These are phyloP conservation scores for Posidonia australis DNA, from an alignment of 106 monocot species.

Conservation along the genomic window DNA sequence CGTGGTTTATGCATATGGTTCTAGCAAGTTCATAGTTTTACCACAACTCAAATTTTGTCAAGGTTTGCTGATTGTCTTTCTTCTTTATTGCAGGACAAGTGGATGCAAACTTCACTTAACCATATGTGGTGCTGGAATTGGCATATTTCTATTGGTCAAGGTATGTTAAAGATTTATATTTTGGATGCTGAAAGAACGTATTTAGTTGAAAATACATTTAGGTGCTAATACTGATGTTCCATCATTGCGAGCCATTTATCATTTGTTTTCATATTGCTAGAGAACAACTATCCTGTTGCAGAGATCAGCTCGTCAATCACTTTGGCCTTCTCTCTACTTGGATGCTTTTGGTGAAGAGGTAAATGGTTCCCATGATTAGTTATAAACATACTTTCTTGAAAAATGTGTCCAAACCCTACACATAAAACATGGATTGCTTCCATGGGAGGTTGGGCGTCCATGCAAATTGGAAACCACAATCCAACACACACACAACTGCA, in stretches of 20 bases:
- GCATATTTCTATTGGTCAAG: slow-evolving; percentile 76
- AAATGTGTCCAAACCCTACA: no score
- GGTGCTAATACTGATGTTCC: not conserved
- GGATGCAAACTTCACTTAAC: slow-evolving; percentile 63
- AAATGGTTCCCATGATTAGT: slow-evolving; percentile 1
- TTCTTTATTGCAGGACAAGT: slow-evolving; percentile 34
- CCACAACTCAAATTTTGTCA: not conserved
- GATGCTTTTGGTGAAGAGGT: slow-evolving; percentile 99
- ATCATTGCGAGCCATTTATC: not conserved
- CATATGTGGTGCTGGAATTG: slow-evolving; percentile 80
- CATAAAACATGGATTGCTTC: no score
- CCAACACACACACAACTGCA: no score
- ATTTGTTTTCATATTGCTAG: slow-evolving; percentile 44
- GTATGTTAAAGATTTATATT: slow-evolving; percentile 24
- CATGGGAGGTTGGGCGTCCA: no score
- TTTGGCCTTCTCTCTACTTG: slow-evolving; percentile 91
- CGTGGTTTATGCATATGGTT: not conserved
- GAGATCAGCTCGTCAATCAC: slow-evolving; percentile 49
- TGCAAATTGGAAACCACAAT: no score
- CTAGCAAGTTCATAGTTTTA: not conserved
- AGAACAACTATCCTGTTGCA: slow-evolving; percentile 76
- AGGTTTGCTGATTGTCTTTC: not conserved
- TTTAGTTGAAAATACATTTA: not conserved
- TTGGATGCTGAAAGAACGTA: not conserved
- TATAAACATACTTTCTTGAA: no score